Conservation (phyloP, 179 eudicot genomes). For the Spergularia azorica region DNA sequence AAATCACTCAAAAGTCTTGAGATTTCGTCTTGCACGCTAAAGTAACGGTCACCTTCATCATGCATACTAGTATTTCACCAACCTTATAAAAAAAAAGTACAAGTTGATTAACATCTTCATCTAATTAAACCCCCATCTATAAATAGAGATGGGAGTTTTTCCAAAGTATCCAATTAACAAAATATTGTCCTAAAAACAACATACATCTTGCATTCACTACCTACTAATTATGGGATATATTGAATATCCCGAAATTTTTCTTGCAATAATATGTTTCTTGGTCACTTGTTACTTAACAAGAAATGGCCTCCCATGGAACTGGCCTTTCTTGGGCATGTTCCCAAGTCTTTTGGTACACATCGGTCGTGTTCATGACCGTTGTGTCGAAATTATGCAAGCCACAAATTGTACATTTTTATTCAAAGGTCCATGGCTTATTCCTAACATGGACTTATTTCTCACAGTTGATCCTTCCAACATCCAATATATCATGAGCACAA, state of each 20-base stretch:
- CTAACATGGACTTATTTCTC: conserved; percentile 42
- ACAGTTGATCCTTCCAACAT: conserved; percentile 49
- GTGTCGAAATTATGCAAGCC: conserved; percentile 13
- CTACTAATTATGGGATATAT: conserved; percentile 20
- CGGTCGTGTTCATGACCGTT: conserved; percentile 34
- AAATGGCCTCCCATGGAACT: conserved; percentile 42
- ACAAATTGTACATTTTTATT: conserved; percentile 31
- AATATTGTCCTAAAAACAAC: not conserved
- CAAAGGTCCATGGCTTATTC: conserved; percentile 49
- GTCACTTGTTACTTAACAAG: conserved; percentile 31
- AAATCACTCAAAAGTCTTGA: too few relatives aligned
- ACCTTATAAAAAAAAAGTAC: not conserved
- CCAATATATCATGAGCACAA: conserved; percentile 47
- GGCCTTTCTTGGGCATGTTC: conserved; percentile 55
- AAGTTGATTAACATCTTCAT: not conserved
- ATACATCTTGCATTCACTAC: not conserved
- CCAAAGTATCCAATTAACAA: not conserved
- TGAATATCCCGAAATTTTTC: conserved; percentile 36
- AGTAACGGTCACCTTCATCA: not conserved
- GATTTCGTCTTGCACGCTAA: too few relatives aligned
- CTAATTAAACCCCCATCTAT: not conserved
- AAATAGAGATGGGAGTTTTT: not conserved
- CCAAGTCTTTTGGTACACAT: conserved; percentile 38
- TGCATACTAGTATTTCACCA: not conserved
- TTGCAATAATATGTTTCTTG: conserved; percentile 29